Conservation (phyloP, 805 yeast genomes). For the Wickerhamomyces ciferrii region DNA sequence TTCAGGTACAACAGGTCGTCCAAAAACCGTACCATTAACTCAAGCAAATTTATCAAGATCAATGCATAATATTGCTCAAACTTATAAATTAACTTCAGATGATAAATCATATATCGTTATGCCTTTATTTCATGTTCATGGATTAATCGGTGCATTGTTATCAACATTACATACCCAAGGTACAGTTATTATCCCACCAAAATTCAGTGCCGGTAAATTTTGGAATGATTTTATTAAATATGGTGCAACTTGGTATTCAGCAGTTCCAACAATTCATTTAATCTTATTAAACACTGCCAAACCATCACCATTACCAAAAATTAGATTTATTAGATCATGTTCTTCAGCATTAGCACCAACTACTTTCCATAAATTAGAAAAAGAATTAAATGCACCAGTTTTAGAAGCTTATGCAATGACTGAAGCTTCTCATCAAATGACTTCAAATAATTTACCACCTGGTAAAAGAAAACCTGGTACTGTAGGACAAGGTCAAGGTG, state of each 20-base stretch:
- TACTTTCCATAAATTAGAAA: conserved; percentile 52
- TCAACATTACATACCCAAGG: conserved; percentile 61
- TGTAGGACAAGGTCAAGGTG: conserved; percentile 71
- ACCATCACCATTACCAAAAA: conserved; percentile 46
- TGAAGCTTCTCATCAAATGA: conserved; percentile 78
- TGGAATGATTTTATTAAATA: conserved; percentile 51
- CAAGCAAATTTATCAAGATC: conserved; percentile 60
- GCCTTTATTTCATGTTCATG: conserved; percentile 80
- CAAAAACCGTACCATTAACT: conserved; percentile 69
- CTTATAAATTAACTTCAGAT: conserved; percentile 42
- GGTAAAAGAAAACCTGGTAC: conserved; percentile 65
- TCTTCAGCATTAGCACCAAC: conserved; percentile 68
- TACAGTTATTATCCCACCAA: conserved; percentile 53
- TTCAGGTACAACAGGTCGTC: conserved; percentile 73
- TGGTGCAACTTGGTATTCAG: conserved; percentile 66
- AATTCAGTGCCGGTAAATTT: conserved; percentile 55
- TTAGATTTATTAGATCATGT: conserved; percentile 68
- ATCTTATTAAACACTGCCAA: conserved; percentile 48
- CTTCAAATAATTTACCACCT: conserved; percentile 64
- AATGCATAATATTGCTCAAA: conserved; percentile 50
- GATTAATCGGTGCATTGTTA: conserved; percentile 59
- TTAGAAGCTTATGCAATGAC: conserved; percentile 80
- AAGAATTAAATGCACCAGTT: conserved; percentile 58
- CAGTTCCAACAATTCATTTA: conserved; percentile 74
- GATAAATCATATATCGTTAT: conserved; percentile 63